Conservation (phyloP, 495 filamentous ascomycete species). For the Penicillium canescens region DNA sequence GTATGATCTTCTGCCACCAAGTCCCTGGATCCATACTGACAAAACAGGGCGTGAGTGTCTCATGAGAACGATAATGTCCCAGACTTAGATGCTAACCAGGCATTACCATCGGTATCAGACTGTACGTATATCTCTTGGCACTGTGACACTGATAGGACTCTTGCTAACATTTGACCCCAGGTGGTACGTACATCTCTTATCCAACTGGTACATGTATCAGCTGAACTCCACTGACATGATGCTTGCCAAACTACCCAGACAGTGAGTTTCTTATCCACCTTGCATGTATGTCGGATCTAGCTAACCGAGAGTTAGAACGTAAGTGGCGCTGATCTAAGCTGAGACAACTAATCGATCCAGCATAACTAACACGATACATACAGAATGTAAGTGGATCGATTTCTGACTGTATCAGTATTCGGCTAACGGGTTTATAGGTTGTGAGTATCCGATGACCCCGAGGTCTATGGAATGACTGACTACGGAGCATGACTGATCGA, state of each 20-base stretch:
- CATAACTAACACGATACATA: neutral
- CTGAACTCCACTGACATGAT: conserved; percentile 10
- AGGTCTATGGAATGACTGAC: neutral
- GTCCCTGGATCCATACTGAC: neutral
- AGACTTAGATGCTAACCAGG: neutral
- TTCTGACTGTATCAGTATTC: neutral
- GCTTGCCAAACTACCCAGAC: conserved; percentile 1
- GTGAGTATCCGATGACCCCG: neutral
- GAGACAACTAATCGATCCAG: neutral
- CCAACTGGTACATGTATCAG: neutral
- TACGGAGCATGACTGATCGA: neutral
- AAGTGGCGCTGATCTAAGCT: neutral
- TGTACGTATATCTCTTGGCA: neutral
- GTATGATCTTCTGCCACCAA: neutral
- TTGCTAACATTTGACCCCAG: conserved; percentile 6
- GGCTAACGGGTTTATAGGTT: neutral
- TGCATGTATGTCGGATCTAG: neutral
- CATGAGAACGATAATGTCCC: neutral
- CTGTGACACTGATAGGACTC: neutral
- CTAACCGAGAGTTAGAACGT: conserved; percentile 9
- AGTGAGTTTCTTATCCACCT: conserved; percentile 5
- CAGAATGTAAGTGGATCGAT: conserved; percentile 12
- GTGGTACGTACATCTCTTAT: conserved; percentile 12
- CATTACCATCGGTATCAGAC: neutral
- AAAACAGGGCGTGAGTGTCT: neutral